phyloP scores from a whole-genome alignment of 2,329 filamentous ascomycete genomes.

The Leptographium radiaticola region DNA sequence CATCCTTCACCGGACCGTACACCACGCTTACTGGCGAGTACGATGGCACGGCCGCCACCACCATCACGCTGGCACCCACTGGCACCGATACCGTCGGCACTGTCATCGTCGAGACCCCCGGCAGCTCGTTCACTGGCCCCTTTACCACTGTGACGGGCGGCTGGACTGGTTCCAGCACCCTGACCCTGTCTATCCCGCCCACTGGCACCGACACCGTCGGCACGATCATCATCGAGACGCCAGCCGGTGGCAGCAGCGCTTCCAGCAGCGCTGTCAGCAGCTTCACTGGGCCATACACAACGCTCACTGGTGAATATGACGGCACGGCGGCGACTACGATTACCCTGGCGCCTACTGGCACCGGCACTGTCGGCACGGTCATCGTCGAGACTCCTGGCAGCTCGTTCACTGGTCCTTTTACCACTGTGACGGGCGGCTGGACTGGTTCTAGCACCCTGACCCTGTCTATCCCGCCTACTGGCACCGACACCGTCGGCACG shows the following conservation, averaged over 20 bases:
- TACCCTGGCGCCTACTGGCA: background rate
- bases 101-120: background rate
- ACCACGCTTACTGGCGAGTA: background rate
- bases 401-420: background rate
- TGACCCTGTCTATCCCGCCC: background rate
- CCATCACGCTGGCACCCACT: conserved; percentile 4
- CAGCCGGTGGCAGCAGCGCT: conserved; percentile 2
- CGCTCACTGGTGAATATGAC: background rate
- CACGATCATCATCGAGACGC: conserved; percentile 10
- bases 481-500: conserved; percentile 6
- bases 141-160: conserved; percentile 1
- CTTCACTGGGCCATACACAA: conserved; percentile 2
- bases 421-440: background rate
- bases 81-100: background rate
- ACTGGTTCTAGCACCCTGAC: conserved; percentile 7
- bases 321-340: background rate
- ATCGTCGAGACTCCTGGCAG: background rate
- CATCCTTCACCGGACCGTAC: background rate
- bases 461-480: conserved; percentile 5
- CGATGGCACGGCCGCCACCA: background rate
- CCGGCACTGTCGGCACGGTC: conserved; percentile 2
- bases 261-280: too few relatives aligned
- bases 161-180: background rate
- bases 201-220: conserved; percentile 38
- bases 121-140: conserved; percentile 2